Evolutionary conservation across 2,329 filamentous ascomycete genomes (phyloP).

Genomic region (Aspergillus tamarii): DNA sequence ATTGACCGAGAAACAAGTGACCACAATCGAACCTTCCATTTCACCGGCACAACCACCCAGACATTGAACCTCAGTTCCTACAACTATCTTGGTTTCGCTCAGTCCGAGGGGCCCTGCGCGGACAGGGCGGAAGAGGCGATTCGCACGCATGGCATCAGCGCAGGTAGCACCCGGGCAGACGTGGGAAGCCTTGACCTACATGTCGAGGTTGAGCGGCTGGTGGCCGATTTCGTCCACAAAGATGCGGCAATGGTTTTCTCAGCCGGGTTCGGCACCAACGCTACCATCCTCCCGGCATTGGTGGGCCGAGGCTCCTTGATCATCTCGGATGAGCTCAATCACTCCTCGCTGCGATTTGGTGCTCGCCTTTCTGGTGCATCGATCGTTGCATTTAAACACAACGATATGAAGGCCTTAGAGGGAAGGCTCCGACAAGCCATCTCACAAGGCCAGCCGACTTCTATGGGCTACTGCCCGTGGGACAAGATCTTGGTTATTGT

Average conservation of each 20-base stretch:
- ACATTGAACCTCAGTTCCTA: conserved; percentile 99
- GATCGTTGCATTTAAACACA: conserved; percentile 96
- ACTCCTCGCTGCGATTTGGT: conserved; percentile 95
- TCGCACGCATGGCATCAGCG: conserved; percentile 73
- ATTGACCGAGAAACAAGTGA: conserved; percentile 89
- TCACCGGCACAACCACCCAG: conserved; percentile 87
- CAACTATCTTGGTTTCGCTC: conserved; percentile 98
- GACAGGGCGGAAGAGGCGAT: conserved; percentile 67
- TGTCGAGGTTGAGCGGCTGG: conserved; percentile 83
- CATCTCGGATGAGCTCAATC: conserved; percentile 96
- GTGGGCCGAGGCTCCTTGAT: conserved; percentile 91
- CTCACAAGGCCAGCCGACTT: conserved; percentile 93
- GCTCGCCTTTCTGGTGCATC: conserved; percentile 92
- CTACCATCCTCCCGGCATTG: conserved; percentile 89
- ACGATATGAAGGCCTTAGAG: conserved; percentile 89
- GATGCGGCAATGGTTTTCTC: conserved; percentile 95
- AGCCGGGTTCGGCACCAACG: conserved; percentile 98
- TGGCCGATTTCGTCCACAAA: conserved; percentile 92
- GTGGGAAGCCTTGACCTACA: conserved; percentile 85
- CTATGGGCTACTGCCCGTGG: conserved; percentile 82
- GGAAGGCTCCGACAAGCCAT: conserved; percentile 86
- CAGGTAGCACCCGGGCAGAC: conserved; percentile 80
- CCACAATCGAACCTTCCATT: conserved; percentile 86
- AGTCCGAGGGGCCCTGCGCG: conserved; percentile 94
- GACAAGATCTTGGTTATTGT: conserved; percentile 98